Percentiles rank a stretch among this genome's conserved stretches.
phyloP scores from a whole-genome alignment of 78 protist species.

The Capsaspora owczarzaki region DNA sequence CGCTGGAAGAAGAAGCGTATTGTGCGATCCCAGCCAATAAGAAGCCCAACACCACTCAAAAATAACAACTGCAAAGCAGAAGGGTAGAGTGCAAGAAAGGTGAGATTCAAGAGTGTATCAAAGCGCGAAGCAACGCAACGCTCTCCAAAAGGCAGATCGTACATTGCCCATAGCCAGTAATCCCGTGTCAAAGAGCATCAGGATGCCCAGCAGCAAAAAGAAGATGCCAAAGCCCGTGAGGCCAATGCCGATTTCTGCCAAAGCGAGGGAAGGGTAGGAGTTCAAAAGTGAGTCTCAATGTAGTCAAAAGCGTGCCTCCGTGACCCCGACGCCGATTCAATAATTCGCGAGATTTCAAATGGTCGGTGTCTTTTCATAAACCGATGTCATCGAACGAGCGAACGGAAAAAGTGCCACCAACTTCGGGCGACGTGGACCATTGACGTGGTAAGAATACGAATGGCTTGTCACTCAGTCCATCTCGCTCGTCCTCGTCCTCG shows the following conservation, averaged over 20 bases:
- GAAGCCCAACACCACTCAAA: background rate
- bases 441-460: too few species aligned
- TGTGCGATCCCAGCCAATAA: slow-evolving; percentile 15
- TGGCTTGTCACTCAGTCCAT: too few species aligned
- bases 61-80: slow-evolving; percentile 7
- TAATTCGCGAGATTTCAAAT: too few species aligned
- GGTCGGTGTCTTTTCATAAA: too few species aligned
- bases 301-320: too few species aligned
- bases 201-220: slow-evolving; percentile 23
- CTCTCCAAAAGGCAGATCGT: background rate
- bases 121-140: background rate
- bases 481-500: too few species aligned
- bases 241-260: slow-evolving; percentile 32
- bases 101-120: background rate
- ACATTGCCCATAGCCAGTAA: slow-evolving; percentile 42
- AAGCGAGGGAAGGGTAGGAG: background rate
- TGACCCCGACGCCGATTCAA: too few species aligned
- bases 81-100: background rate
- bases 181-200: slow-evolving; percentile 26
- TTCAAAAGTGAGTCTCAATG: too few species aligned
- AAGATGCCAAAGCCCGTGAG: slow-evolving; percentile 33
- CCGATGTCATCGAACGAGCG: too few species aligned
- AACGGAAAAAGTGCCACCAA: too few species aligned
- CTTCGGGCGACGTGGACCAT: too few species aligned
- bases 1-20: slow-evolving; percentile 20